Percentiles rank a stretch among this genome's conserved stretches.
phyloP scores from a whole-genome alignment of 441 rosid species.

The Eugenia klotzschiana region DNA sequence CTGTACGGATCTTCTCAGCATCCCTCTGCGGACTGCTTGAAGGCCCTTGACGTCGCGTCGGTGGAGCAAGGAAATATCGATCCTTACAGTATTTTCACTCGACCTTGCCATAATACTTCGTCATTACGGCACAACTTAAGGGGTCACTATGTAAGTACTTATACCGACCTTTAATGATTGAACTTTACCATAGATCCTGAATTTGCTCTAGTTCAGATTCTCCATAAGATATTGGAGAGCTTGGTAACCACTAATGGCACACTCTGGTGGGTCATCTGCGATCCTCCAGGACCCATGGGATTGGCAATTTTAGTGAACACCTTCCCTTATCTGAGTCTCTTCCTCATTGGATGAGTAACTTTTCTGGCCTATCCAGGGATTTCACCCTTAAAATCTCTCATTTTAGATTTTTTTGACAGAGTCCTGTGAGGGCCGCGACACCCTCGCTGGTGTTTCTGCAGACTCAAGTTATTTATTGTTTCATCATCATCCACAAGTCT shows the following conservation, averaged over 20 bases:
- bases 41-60: slow-evolving; percentile 41
- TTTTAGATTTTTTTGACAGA: background rate
- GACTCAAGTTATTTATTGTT: background rate
- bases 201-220: background rate
- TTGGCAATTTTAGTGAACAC: background rate
- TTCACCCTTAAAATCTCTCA: background rate
- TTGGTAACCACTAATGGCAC: background rate
- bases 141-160: slow-evolving; percentile 58
- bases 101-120: slow-evolving; percentile 45
- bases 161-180: background rate
- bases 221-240: background rate
- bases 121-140: slow-evolving; percentile 36
- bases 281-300: background rate
- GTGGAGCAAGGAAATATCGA: slow-evolving; percentile 69
- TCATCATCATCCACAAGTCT: background rate
- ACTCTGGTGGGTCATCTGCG: background rate
- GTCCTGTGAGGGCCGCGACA: background rate
- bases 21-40: slow-evolving; percentile 52
- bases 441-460: background rate
- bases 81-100: slow-evolving; percentile 78
- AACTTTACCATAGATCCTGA: background rate
- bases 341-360: background rate
- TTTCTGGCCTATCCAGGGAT: background rate
- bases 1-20: slow-evolving; percentile 46
- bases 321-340: background rate